A percentile compares a stretch with the other conserved stretches of the same genome.
These are phyloP conservation scores for Trichophyton simii DNA, from an alignment of 2,329 filamentous ascomycete genomes.

Conservation along the genomic window DNA sequence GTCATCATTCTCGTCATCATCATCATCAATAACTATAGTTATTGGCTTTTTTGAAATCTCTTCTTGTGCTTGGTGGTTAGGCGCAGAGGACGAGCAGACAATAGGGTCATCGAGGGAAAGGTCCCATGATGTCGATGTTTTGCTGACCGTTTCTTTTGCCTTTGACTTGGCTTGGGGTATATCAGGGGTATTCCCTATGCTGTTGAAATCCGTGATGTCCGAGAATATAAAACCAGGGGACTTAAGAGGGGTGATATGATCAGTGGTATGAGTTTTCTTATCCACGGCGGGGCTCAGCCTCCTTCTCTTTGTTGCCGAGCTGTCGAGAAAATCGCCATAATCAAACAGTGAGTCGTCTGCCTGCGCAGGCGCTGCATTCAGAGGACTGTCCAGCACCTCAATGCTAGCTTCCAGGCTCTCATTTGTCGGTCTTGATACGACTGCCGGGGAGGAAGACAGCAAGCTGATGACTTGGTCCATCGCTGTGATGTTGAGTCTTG, in stretches of 20 bases:
- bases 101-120: conserved; percentile 29
- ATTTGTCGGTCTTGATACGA: neutral
- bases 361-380: neutral
- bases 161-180: conserved; percentile 3
- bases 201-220: conserved; percentile 3
- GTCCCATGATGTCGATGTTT: conserved; percentile 9
- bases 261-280: conserved; percentile 10
- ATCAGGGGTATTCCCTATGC: neutral
- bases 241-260: neutral
- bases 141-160: neutral
- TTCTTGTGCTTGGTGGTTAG: conserved; percentile 13
- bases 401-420: neutral
- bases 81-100: conserved; percentile 30
- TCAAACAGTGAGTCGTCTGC: conserved; percentile 10
- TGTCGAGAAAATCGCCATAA: neutral
- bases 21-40: conserved; percentile 28
- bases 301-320: conserved; percentile 17
- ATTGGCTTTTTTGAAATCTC: conserved; percentile 11
- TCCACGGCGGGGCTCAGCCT: conserved; percentile 19
- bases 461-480: conserved; percentile 32
- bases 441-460: conserved; percentile 19
- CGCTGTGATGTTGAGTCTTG: neutral
- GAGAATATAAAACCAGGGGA: neutral
- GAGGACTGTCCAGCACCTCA: neutral
- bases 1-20: conserved; percentile 16